phyloP scores from a whole-genome alignment of 179 eudicot species.

The Gypsophila paniculata region DNA sequence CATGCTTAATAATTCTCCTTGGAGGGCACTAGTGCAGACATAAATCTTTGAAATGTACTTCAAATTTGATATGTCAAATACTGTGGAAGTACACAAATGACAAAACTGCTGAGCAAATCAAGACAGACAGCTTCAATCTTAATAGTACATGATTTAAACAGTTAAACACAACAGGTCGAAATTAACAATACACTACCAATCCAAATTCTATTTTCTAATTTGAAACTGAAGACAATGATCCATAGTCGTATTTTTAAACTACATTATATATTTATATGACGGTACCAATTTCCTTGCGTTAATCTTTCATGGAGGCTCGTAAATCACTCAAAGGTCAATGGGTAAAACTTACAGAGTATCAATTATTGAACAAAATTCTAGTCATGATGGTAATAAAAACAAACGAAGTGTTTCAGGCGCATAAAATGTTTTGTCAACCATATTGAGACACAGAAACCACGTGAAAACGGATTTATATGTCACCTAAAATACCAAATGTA shows the following conservation, averaged over 20 bases:
- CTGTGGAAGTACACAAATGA: not conserved
- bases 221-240: not conserved
- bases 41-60: not conserved
- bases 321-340: not conserved
- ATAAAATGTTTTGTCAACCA: not conserved
- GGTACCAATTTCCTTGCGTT: not conserved
- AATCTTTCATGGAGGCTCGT: not conserved
- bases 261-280: not conserved
- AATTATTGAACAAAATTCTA: not conserved
- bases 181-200: not conserved
- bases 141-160: not conserved
- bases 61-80: not conserved
- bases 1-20: not conserved
- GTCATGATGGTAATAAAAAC: not conserved
- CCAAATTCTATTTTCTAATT: not conserved
- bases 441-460: not conserved
- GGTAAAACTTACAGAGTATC: not conserved
- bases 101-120: not conserved
- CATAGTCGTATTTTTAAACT: not conserved
- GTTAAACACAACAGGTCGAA: not conserved
- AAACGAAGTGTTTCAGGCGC: not conserved
- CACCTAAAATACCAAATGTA: not conserved
- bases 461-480: not conserved
- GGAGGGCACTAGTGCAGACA: conserved; percentile 8
- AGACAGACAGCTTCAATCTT: not conserved